A percentile compares a stretch with the other conserved stretches of the same genome.
Evolutionary conservation across 108 stramenopile genomes (phyloP).

Genomic region (Pseudonitzschia multiseries): DNA sequence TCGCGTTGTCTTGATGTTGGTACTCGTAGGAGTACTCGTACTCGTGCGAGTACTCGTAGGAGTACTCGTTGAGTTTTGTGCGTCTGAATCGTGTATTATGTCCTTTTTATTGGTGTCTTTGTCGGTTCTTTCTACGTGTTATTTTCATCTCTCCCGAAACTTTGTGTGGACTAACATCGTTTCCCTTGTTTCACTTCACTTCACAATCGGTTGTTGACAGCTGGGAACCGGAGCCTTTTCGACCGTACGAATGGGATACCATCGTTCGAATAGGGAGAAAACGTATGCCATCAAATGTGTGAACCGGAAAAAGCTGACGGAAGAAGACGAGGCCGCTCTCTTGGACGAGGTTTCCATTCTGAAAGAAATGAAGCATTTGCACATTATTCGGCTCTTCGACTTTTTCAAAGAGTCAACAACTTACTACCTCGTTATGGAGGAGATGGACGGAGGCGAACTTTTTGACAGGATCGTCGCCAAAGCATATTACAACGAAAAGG

Average conservation of each 20-base stretch:
- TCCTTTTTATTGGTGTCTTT: background rate
- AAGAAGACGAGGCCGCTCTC: conserved; percentile 80
- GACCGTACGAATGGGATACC: conserved; percentile 66
- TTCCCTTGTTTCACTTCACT: background rate
- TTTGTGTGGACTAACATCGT: background rate
- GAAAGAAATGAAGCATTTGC: conserved; percentile 62
- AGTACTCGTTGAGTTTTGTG: too few relatives aligned
- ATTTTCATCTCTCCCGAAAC: background rate
- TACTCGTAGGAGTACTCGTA: too few relatives aligned
- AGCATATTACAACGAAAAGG: conserved; percentile 91
- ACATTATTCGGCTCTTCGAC: conserved; percentile 91
- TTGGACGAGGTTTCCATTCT: conserved; percentile 85
- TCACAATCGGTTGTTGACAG: conserved; percentile 20
- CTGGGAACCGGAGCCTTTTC: conserved; percentile 88
- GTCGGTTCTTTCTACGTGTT: background rate
- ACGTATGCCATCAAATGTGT: conserved; percentile 79
- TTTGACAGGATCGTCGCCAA: conserved; percentile 95
- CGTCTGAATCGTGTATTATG: too few relatives aligned
- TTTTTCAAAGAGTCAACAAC: conserved; percentile 81
- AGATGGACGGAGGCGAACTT: conserved; percentile 93
- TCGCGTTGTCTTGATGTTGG: too few relatives aligned
- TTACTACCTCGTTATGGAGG: conserved; percentile 91
- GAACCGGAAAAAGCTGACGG: conserved; percentile 65
- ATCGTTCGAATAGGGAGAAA: conserved; percentile 42
- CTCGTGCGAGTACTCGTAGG: too few relatives aligned